Evolutionary conservation across 1,139 yeast species (phyloP), one percentile per base, ranked within the genome.

Genomic region (Trichomonascaceae sp.): DNA sequence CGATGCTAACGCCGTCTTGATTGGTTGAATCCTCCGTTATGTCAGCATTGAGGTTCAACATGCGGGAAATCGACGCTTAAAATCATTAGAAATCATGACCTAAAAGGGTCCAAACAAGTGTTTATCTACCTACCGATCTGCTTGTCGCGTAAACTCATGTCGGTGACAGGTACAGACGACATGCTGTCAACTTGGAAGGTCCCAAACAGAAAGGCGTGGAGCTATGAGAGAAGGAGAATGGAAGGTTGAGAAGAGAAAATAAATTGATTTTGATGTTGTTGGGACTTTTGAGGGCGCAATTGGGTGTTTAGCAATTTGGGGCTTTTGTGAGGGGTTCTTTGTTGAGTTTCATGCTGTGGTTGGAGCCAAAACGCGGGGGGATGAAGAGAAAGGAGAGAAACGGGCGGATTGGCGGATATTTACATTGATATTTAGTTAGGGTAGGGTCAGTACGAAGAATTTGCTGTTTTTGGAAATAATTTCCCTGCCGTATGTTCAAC

Each of bases 11-110:
- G 30, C 55, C 52, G 18, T 49, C 57, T 12, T 58, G 60, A 5
- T 55, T 60, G 15, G 54, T 53, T 49, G 55, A 59, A 4, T 81
- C 82, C 30, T 69, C 65, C 41, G 79, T 18, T 13, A 45, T 30
- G 19, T 45, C 83, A 55, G 81, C 76, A 73, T 88, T 88, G 66
- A 89, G 77, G 65, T 86, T 85, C 61, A 91, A 82, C 95, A 91
- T 87, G 58, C 84, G 85, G 76, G 87, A 87, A 66, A 90, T 77
- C 46, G 85, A 76, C 57, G 77, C 77, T n/a, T 68, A 51, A 43
- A 13, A 10, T 24, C 24, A 9, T 47, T 19, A 54, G 50, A 41
- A 38, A 17, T 45, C 8, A 12, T 17, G 22, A 10, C 6, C 2
- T 24, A 39, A 7, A 8, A 12, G n/a, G 30, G 18, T 12, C 15